Evolutionary conservation across 805 yeast genomes (phyloP).

Genomic region (Allodekkera sacchari): DNA sequence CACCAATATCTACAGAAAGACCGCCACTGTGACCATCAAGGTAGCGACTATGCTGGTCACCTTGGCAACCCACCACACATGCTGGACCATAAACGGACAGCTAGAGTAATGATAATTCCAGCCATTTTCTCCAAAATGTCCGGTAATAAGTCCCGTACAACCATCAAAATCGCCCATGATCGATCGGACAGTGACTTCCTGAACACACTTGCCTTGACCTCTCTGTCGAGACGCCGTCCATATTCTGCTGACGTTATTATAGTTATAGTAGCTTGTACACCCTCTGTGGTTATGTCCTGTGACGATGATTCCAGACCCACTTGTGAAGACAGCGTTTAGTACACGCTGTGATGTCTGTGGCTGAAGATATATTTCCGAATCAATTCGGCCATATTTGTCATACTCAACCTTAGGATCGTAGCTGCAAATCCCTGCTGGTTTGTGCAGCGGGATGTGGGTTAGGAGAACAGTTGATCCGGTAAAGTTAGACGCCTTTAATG

Average conservation of each 20-base stretch:
- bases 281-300: constrained; percentile 98
- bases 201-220: constrained; percentile 32
- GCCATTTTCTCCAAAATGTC: constrained; percentile 40
- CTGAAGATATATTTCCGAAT: constrained; percentile 81
- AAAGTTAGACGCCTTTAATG: constrained; percentile 46
- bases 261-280: constrained; percentile 63
- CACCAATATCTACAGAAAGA: too few relatives aligned
- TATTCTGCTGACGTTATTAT: constrained; percentile 26
- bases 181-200: constrained; percentile 80
- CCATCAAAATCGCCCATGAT: constrained; percentile 99
- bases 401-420: constrained; percentile 75
- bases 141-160: constrained; percentile 77
- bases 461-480: constrained; percentile 74
- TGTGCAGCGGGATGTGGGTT: constrained; percentile 87
- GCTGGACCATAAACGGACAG: constrained; percentile 84
- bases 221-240: constrained; percentile 53
- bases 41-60: constrained; percentile 36
- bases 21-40: constrained; percentile 26
- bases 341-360: constrained; percentile 58
- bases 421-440: constrained; percentile 70
- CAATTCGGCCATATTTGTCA: constrained; percentile 59
- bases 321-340: constrained; percentile 64
- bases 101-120: constrained; percentile 66
- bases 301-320: constrained; percentile 64
- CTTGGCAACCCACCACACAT: constrained; percentile 92